Evolutionary conservation across 2,329 filamentous ascomycete genomes (phyloP), one percentile per base, ranked within the genome.

Genomic region (Xylariales sp.): DNA sequence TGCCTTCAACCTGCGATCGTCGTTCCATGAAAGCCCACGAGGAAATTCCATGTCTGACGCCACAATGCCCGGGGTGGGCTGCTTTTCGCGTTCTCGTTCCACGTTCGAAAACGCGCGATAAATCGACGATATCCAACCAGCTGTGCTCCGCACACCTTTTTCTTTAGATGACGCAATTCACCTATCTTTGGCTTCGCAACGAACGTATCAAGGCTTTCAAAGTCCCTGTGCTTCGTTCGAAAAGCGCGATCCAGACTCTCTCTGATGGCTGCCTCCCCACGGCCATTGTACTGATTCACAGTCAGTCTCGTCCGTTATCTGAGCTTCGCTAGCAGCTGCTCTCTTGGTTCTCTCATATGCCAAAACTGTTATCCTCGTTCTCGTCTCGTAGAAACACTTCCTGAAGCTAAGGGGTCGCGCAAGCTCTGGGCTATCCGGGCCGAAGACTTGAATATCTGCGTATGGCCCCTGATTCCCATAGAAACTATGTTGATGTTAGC

Each of bases 401-500:
- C 62, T 53, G 48, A 75, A 70, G 22, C 73, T 64, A 20, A 49
- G 51, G 41, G 74, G 71, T 1, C 70, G 54, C 29, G 56, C 58
- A 3, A 59, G 54, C 50, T 74, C 71, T 0, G 67, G 57, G 18
- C 55, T 65, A 2, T 62, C 60, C 1, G 63, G 62, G 0, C 68
- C 65, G 49, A 62, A 76, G 25, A 76, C 68, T 46, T 76, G 73
- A 39, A 76, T 32, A 47, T 76, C 75, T 3, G 58, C 59, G n/a
- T 56, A 50, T 1, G 64, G 53, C 40, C 63, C 71, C 25, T 59
- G 54, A 16, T 52, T 51, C 12, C 51, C 54, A 43, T 76, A 71
- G 46, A 74, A 67, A 22, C 72, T 69, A 48, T 76, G 73, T 28
- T 65, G 54, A 44, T 73, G 59, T 70, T 70, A 76, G 1, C 29